A percentile compares a stretch with the other conserved stretches of the same genome.
phyloP scores from a whole-genome alignment of 345 rosid species.

The Gossypium sturtianum region DNA sequence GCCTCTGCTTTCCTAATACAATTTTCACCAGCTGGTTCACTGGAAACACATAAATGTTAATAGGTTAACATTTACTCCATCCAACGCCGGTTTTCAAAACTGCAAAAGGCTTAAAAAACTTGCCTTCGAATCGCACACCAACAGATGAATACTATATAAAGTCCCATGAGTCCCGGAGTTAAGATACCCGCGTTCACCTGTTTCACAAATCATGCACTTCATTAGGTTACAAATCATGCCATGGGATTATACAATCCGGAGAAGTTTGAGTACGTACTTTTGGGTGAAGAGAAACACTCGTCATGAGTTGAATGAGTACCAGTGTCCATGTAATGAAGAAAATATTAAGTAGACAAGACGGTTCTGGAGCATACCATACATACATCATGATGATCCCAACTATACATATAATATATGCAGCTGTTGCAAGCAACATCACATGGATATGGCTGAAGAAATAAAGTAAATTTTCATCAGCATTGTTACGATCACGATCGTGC shows the following conservation, averaged over 20 bases:
- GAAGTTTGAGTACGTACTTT: slow-evolving; percentile 37
- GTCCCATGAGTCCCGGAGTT: slow-evolving; percentile 97
- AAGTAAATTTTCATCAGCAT: background rate
- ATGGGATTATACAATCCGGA: background rate
- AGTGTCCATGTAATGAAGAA: slow-evolving; percentile 93
- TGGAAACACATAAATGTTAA: slow-evolving; percentile 27
- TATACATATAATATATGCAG: slow-evolving; percentile 64
- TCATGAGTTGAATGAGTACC: slow-evolving; percentile 89
- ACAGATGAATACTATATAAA: slow-evolving; percentile 79
- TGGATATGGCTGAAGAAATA: slow-evolving; percentile 54
- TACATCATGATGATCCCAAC: slow-evolving; percentile 84
- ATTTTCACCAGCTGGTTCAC: slow-evolving; percentile 87
- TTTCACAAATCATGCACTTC: slow-evolving; percentile 13
- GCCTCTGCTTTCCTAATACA: slow-evolving; percentile 85
- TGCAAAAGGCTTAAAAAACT: slow-evolving; percentile 2
- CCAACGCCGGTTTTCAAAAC: background rate
- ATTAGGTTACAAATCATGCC: background rate
- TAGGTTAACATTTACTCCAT: background rate
- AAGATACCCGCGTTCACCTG: slow-evolving; percentile 78
- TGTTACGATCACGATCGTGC: no score
- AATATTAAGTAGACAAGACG: slow-evolving; percentile 84
- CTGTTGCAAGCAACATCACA: slow-evolving; percentile 62
- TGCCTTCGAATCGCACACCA: slow-evolving; percentile 97
- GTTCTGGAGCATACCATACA: slow-evolving; percentile 84
- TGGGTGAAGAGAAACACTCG: slow-evolving; percentile 82